Evolutionary conservation across 2,329 filamentous ascomycete genomes (phyloP).

Genomic region (Alternaria longipes): DNA sequence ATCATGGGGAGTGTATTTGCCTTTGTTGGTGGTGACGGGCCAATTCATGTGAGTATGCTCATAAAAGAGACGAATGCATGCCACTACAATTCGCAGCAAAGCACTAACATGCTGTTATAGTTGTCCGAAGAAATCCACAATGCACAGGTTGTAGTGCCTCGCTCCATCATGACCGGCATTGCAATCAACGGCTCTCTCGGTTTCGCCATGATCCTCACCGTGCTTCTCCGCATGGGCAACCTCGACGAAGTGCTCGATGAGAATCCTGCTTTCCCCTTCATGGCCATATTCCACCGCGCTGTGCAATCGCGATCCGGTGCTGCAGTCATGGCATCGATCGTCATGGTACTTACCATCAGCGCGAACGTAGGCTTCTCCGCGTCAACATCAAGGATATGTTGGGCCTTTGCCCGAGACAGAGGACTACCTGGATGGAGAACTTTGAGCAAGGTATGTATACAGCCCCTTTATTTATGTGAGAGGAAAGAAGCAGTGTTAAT

Average conservation of each 20-base stretch:
- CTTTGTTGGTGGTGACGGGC: conserved; percentile 50
- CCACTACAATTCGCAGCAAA: too few relatives aligned
- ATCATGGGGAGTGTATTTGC: conserved; percentile 48
- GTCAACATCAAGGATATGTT: conserved; percentile 50
- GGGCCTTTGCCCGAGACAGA: conserved; percentile 53
- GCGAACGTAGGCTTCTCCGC: conserved; percentile 49
- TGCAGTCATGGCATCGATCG: conserved; percentile 54
- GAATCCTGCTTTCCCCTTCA: conserved; percentile 56
- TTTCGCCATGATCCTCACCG: conserved; percentile 40
- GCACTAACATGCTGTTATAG: conserved; percentile 19
- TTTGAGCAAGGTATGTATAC: conserved; percentile 22
- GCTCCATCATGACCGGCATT: conserved; percentile 51
- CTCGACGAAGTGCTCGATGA: conserved; percentile 40
- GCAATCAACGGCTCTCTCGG: conserved; percentile 51
- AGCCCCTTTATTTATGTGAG: background rate
- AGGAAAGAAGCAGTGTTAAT: conserved; percentile 9
- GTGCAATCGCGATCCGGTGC: conserved; percentile 48
- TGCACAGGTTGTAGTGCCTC: conserved; percentile 42
- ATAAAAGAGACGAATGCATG: background rate
- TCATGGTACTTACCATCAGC: conserved; percentile 45
- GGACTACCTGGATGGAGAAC: conserved; percentile 51
- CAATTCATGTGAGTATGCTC: conserved; percentile 44
- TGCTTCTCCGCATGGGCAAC: conserved; percentile 47
- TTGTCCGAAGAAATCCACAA: conserved; percentile 44
- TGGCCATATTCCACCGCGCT: conserved; percentile 57